Evolutionary conservation across 129 eudicot species (phyloP), one percentile per base, ranked within the genome.

Genomic region (Sambucus nigra): DNA sequence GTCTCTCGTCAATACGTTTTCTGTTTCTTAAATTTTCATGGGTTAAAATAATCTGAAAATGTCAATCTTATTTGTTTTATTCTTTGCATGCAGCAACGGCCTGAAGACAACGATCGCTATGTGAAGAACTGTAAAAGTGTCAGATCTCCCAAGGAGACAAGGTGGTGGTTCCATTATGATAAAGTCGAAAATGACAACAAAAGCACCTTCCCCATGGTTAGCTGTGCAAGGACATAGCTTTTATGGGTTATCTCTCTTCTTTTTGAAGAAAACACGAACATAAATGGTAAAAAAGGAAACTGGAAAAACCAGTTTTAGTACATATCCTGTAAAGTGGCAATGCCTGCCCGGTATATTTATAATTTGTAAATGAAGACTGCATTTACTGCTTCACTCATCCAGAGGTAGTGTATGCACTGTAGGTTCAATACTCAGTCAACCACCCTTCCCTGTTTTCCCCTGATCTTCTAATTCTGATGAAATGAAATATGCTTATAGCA

Each of bases 141-240:
- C 21, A 80, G 85, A 72, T 85, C 89, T 59, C 95, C 89, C 0
- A 85, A 85, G 70, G 95, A 85, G 66, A 85, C 95, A 27, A 80
- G 83, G 62, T 85, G 95, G 95, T 77, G 86, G 91, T 85, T 80
- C 76, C 95, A 85, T 50, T 89, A 85, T 49, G 95, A 85, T 60
- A 85, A 85, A 63, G 88, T 74, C 54, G 80, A 73, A 31, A 35
- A n/a, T n/a, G n/a, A 67, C 47, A 38, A 35, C 29, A 55, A 22
- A 35, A 59, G 14, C 44, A 5, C 31, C 19, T 18, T 45, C 11
- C 41, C 57, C 38, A 44, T 32, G 35, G 48, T 65, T 35, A 26
- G 21, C 14, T 38, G 22, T 27, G 42, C 55, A 53, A 51, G 60
- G 60, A 41, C 49, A 32, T 55, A 45, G 12, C 60, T 26, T 65